phyloP scores from a whole-genome alignment of 2,329 filamentous ascomycete genomes.

The Fusarium sp. region DNA sequence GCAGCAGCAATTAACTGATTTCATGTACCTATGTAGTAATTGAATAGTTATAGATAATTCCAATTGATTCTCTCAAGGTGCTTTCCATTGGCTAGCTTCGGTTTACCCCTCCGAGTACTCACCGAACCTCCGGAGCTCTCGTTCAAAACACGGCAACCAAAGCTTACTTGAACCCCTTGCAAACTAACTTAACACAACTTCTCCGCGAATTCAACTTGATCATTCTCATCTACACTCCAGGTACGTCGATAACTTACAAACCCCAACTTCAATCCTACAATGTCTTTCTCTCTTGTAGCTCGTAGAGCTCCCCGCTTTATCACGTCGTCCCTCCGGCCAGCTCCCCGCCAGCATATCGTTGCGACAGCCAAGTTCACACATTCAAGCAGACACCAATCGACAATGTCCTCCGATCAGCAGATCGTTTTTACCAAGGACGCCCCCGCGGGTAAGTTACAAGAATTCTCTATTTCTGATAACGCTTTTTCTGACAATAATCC shows the following conservation, averaged over 20 bases:
- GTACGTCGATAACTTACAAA: conserved; percentile 26
- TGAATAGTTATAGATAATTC: background rate
- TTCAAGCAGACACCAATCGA: conserved; percentile 50
- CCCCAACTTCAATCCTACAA: conserved; percentile 18
- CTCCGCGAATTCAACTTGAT: conserved; percentile 1
- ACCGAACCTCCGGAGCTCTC: conserved; percentile 27
- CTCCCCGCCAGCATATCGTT: conserved; percentile 22
- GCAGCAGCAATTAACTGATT: conserved; percentile 20
- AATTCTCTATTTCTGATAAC: background rate
- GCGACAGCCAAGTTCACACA: conserved; percentile 47
- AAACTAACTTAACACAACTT: conserved; percentile 8
- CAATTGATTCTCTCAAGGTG: conserved; percentile 11
- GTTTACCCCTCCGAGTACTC: conserved; percentile 25
- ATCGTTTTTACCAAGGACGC: conserved; percentile 69
- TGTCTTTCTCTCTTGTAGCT: conserved; percentile 36
- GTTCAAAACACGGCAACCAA: conserved; percentile 16
- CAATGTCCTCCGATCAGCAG: conserved; percentile 61
- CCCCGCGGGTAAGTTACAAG: conserved; percentile 62
- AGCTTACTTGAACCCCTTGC: conserved; percentile 19
- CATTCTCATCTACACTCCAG: conserved; percentile 12
- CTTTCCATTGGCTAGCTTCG: conserved; percentile 10
- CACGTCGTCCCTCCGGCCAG: conserved; percentile 29
- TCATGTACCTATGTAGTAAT: background rate
- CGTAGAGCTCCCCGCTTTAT: conserved; percentile 40
- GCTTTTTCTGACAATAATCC: conserved; percentile 11